Percentiles rank a stretch among this genome's conserved stretches.
These are phyloP conservation scores for Magnolia changhungtana DNA, from an alignment of 164 flowering plant genomes.

Conservation along the genomic window DNA sequence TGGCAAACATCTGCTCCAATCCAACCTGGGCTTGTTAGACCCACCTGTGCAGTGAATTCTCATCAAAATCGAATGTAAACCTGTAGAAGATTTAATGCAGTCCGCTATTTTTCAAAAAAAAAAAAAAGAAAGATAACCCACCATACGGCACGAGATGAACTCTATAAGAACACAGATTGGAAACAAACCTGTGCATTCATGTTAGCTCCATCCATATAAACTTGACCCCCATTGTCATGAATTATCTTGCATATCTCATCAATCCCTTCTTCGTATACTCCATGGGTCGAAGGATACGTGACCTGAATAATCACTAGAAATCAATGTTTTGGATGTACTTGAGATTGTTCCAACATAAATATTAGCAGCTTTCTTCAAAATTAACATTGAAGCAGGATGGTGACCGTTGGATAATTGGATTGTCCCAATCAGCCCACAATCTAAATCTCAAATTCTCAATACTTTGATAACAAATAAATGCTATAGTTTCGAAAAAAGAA, in stretches of 20 bases:
- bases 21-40: constrained; percentile 93
- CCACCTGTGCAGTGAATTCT: constrained; percentile 52
- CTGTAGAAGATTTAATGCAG: not conserved
- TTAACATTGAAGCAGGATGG: not conserved
- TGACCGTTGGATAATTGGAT: too few species aligned
- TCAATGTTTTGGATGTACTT: not conserved
- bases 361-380: not conserved
- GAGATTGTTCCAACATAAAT: not conserved
- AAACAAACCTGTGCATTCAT: constrained; percentile 95
- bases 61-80: not conserved
- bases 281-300: constrained; percentile 98
- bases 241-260: constrained; percentile 97
- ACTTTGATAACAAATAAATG: too few species aligned
- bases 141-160: not conserved
- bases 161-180: not conserved
- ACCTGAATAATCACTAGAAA: constrained; percentile 43
- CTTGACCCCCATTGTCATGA: constrained; percentile 99
- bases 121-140: not conserved
- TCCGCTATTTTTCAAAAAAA: not conserved
- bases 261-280: constrained; percentile 98
- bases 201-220: constrained; percentile 99
- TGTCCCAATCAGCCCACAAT: not conserved
- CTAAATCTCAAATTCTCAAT: too few species aligned
- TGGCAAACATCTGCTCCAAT: constrained; percentile 99
- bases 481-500: too few species aligned